Evolutionary conservation across 331 rosid genomes (phyloP), one percentile per base, ranked within the genome.

Genomic region (Telfairia occidentalis): DNA sequence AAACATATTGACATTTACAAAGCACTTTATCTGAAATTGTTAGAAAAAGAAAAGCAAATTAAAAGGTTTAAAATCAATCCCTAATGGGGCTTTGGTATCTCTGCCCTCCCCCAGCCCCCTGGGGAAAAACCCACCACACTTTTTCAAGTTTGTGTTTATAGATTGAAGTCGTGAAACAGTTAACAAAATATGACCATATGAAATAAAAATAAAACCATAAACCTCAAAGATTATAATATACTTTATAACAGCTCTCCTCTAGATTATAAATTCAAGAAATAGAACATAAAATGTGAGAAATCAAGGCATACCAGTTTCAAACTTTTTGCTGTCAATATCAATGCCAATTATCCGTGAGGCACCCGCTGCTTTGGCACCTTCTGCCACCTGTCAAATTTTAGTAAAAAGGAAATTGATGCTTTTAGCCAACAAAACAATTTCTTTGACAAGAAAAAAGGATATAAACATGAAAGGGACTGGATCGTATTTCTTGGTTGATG

Each of bases 331-430:
- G 83, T 94, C 96, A 40, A 89, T 78, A 84, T 91, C 98, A 73
- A 94, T 75, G 80, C 98, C 97, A 73, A 94, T 94, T 32, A 94
- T 80, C 48, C 96, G 86, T 1, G 98, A 87, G 69, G 98, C 98
- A 84, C 97, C 97, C 32, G 90, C 97, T 61, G 96, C 35, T 87
- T 87, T 91, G 66, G 98, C 98, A 78, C 98, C 98, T 85, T 94
- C 98, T 15, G 97, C 98, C 48, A 91, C 96, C 97, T 94, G 88
- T 65, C 75, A 75, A 70, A 71, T 76, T 64, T 48, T 30, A 19
- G 28, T n/a, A 57, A 18, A 24, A 54, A 38, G 1, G 19, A 73
- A 73, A 3, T 53, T 35, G 23, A 53, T 34, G 35, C 13, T 73
- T 4, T 54, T 52, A 19, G 21, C 34, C 65, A 73, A 26, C 21